Evolutionary conservation across 495 filamentous ascomycete species (phyloP).

Genomic region (Amphirosellinia nigrospora): DNA sequence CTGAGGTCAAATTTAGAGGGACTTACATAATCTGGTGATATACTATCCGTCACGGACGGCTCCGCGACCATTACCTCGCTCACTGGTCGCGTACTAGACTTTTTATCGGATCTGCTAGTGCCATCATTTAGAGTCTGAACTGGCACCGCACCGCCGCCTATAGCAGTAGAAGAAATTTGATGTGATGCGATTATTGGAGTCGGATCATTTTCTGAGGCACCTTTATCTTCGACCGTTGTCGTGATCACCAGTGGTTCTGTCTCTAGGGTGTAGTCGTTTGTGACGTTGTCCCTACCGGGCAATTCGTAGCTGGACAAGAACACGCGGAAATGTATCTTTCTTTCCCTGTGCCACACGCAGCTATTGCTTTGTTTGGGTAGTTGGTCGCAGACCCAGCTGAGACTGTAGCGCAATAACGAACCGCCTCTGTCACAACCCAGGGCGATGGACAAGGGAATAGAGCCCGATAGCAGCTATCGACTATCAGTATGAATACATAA

Average conservation of each 20-base stretch:
- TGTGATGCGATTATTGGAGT: neutral
- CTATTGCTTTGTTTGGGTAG: conserved; percentile 2
- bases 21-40: neutral
- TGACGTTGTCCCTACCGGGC: neutral
- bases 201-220: neutral
- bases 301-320: conserved; percentile 15
- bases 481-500: neutral
- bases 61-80: neutral
- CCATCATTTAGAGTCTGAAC: neutral
- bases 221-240: neutral
- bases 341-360: neutral
- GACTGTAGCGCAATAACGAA: neutral
- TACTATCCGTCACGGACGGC: neutral
- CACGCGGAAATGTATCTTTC: conserved; percentile 6
- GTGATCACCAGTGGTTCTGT: neutral
- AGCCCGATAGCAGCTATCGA: neutral
- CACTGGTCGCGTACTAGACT: neutral
- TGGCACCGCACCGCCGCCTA: neutral
- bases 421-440: neutral
- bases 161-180: neutral
- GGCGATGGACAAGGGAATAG: conserved; percentile 8
- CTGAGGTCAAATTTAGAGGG: no score
- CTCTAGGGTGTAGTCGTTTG: neutral
- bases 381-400: neutral
- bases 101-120: neutral